phyloP scores from a whole-genome alignment of 352 stramenopile species.

The Pythium aphanidermatum region DNA sequence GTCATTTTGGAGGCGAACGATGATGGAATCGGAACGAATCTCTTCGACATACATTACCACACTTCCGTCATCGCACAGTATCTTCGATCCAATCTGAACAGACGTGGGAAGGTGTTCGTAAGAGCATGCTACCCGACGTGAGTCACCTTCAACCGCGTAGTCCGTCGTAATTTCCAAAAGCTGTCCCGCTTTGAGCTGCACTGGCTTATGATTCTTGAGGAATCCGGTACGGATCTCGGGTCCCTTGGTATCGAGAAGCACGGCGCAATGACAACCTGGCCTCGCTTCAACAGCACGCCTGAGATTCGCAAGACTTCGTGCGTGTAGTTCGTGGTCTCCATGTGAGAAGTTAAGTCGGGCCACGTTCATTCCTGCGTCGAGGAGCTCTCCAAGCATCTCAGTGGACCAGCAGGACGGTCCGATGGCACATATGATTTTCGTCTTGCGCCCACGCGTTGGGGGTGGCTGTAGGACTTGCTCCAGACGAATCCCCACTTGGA shows the following conservation, averaged over 20 bases:
- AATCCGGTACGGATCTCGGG: conserved; percentile 95
- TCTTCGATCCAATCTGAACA: conserved; percentile 89
- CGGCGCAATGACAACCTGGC: conserved; percentile 78
- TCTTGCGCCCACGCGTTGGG: conserved; percentile 72
- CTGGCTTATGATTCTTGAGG: conserved; percentile 55
- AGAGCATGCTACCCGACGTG: conserved; percentile 85
- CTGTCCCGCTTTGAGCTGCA: conserved; percentile 74
- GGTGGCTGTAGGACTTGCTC: conserved; percentile 68
- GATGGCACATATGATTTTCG: conserved; percentile 99
- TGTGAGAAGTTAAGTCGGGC: conserved; percentile 99
- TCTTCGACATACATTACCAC: conserved; percentile 91
- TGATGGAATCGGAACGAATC: conserved; percentile 63
- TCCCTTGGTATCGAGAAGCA: conserved; percentile 97
- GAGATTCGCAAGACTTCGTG: conserved; percentile 89
- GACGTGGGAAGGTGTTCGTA: conserved; percentile 92
- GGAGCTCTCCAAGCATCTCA: conserved; percentile 86
- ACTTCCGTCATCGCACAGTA: conserved; percentile 95
- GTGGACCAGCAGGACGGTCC: conserved; percentile 96
- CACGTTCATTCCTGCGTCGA: conserved; percentile 94
- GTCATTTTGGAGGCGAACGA: conserved; percentile 78
- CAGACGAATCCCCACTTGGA: conserved; percentile 61
- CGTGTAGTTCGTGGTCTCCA: conserved; percentile 93
- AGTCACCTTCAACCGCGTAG: conserved; percentile 77
- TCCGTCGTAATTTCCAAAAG: conserved; percentile 89
- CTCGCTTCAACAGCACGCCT: conserved; percentile 59